These are phyloP conservation scores for Cyberlindnera bimundalis DNA, from an alignment of 805 yeast genomes.

Conservation along the genomic window DNA sequence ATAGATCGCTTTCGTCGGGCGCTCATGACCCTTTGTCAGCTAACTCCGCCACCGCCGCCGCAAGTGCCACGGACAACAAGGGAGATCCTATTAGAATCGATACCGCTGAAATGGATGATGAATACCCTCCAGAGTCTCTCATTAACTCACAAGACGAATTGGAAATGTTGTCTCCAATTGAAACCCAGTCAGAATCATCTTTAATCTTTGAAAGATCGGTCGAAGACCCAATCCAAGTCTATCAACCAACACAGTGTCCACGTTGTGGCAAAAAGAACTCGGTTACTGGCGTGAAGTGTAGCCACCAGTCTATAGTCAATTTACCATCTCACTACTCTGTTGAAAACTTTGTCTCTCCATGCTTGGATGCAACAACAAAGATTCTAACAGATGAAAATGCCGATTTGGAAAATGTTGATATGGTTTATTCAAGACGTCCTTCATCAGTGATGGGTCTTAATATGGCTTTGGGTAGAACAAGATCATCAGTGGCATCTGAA, in stretches of 20 bases:
- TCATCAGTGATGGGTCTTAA: conserved; percentile 48
- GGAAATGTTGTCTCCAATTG: conserved; percentile 8
- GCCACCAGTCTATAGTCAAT: conserved; percentile 30
- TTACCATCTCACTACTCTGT: conserved; percentile 38
- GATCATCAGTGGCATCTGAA: conserved; percentile 24
- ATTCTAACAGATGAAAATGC: conserved; percentile 52
- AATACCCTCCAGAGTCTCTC: conserved; percentile 20
- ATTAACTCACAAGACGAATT: conserved; percentile 8
- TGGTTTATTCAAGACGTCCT: conserved; percentile 61
- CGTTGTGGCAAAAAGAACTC: conserved; percentile 26
- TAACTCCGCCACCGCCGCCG: conserved; percentile 10
- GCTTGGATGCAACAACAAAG: conserved; percentile 73
- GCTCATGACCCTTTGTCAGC: conserved; percentile 12
- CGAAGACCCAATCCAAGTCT: conserved; percentile 46
- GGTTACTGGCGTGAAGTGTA: conserved; percentile 20
- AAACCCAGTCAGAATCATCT: conserved; percentile 31
- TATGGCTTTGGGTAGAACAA: conserved; percentile 37
- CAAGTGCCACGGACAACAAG: background rate
- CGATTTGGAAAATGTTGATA: conserved; percentile 66
- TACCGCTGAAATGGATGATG: conserved; percentile 18
- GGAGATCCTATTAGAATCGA: conserved; percentile 13
- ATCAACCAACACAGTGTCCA: conserved; percentile 26
- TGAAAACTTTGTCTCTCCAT: conserved; percentile 78
- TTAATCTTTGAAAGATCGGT: conserved; percentile 65
- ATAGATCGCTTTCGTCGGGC: conserved; percentile 6